Base-by-base conservation (phyloP, 2,329 filamentous ascomycete genomes). In the Fusarium vanettenii region DNA sequence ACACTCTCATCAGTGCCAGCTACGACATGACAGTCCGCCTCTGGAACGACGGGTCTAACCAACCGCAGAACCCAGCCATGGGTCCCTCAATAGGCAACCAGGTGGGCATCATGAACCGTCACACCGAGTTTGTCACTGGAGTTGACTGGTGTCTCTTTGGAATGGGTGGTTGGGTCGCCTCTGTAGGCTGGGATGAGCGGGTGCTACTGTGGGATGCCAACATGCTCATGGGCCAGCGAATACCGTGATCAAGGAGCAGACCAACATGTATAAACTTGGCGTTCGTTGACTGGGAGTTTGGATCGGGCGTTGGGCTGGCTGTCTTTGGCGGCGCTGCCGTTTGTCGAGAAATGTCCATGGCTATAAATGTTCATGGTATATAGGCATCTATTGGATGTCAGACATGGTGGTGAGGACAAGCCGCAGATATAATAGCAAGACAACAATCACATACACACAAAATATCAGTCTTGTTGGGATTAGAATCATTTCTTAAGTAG, bases 91-190 rank as follows among this genome's bases (percentile, higher is more conserved):
- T 91, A 45, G 94, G 94, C 2, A 86, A 88, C 27, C 92, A 98
- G 83, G 85, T 98, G 77, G 95, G 95, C 5, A 85, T 95, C 43
- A 98, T 99, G 95, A 95, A 94, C 67, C 86, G 91, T 20, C 97
- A 99, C 82, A 98, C 96, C 1, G 97, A 99, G 85, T 99, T 99
- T 79, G 95, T 93, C 11, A 98, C 95, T 5, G 97, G 97, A 9
- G 94, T 98, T 1, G 97, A 99, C 82, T 99, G 97, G 97, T 99
- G 97, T 84, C 84, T 99, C 52, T 99, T 99, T 83, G 97, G 97
- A 6, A 93, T 91, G 27, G 95, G 97, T 74, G 97, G 97, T 6
- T 99, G 97, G 97, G 95, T 95, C 76, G 95, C 97, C 3, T 97
- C 94, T 72, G 94, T 93, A 2, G 95, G 95, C 1, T 99, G 97